Evolutionary conservation across 2,329 filamentous ascomycete genomes (phyloP).

Genomic region (Pleomassaria siparia): DNA sequence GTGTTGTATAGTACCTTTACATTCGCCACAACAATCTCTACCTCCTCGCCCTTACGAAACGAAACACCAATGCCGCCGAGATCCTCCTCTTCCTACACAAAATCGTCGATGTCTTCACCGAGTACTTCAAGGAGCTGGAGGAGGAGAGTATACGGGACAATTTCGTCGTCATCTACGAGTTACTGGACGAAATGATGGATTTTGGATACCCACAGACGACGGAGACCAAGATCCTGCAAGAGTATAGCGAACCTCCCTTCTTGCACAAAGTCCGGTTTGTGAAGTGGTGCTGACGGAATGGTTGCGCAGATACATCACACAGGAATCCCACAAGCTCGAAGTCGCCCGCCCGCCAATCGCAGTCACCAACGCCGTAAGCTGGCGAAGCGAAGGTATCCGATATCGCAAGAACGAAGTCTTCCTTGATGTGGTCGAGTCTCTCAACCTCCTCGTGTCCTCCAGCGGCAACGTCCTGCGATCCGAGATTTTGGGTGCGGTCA

Average conservation of each 20-base stretch:
- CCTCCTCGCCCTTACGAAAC: conserved; percentile 94
- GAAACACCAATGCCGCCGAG: conserved; percentile 98
- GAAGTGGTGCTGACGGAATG: conserved; percentile 3
- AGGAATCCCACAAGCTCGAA: conserved; percentile 98
- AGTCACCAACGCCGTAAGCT: conserved; percentile 96
- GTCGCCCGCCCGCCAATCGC: conserved; percentile 94
- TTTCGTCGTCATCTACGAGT: conserved; percentile 98
- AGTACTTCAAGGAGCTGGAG: conserved; percentile 99
- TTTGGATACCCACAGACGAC: conserved; percentile 99
- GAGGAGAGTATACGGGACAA: conserved; percentile 99
- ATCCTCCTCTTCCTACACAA: conserved; percentile 98
- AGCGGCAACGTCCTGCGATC: conserved; percentile 94
- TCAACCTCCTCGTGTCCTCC: conserved; percentile 91
- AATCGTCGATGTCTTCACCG: conserved; percentile 97
- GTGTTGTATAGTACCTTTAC: conserved; percentile 77
- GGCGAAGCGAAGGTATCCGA: conserved; percentile 95
- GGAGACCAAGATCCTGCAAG: conserved; percentile 96
- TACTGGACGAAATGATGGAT: conserved; percentile 99
- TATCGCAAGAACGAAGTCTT: conserved; percentile 99
- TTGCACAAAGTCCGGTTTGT: background rate
- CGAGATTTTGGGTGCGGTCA: conserved; percentile 94
- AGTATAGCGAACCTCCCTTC: conserved; percentile 52
- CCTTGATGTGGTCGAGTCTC: conserved; percentile 92
- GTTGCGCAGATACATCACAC: conserved; percentile 76
- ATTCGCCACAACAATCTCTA: conserved; percentile 99